phyloP scores from a whole-genome alignment of 2,329 filamentous ascomycete species.

The Pseudogymnoascus sp. region DNA sequence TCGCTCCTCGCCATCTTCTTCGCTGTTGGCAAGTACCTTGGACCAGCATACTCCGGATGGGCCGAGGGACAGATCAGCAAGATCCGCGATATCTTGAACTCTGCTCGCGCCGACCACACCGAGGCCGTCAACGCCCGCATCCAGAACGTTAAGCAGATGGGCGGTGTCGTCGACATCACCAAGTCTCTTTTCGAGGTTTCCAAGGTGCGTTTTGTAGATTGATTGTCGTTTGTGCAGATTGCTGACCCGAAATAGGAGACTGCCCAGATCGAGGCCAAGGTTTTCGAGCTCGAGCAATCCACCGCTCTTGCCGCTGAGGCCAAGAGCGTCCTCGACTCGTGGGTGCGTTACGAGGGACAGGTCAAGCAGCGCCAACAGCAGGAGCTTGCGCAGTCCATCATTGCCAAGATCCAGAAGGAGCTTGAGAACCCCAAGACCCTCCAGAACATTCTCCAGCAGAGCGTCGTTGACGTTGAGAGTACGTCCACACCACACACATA shows the following conservation, averaged over 20 bases:
- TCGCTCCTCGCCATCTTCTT: slow-evolving; percentile 89
- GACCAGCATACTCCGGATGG: slow-evolving; percentile 87
- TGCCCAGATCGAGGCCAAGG: slow-evolving; percentile 88
- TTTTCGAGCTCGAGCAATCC: slow-evolving; percentile 94
- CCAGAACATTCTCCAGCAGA: slow-evolving; percentile 97
- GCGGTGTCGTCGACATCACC: slow-evolving; percentile 89
- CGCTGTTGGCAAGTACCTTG: slow-evolving; percentile 85
- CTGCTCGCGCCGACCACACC: slow-evolving; percentile 89
- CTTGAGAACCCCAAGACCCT: slow-evolving; percentile 95
- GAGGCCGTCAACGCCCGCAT: slow-evolving; percentile 92
- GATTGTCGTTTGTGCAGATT: background rate
- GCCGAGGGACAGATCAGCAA: slow-evolving; percentile 80
- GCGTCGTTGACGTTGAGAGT: slow-evolving; percentile 94
- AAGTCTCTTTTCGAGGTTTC: slow-evolving; percentile 96
- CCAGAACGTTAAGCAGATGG: slow-evolving; percentile 87
- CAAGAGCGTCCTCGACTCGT: slow-evolving; percentile 92
- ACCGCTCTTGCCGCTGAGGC: slow-evolving; percentile 87
- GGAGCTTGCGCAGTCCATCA: slow-evolving; percentile 86
- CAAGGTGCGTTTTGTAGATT: slow-evolving; percentile 55
- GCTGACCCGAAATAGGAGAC: slow-evolving; percentile 52
- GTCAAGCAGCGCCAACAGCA: slow-evolving; percentile 98
- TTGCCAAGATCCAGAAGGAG: slow-evolving; percentile 98
- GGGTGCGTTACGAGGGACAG: slow-evolving; percentile 97
- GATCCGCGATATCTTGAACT: slow-evolving; percentile 92
- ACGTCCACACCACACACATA: slow-evolving; percentile 29